phyloP scores from a whole-genome alignment of 2,329 filamentous ascomycete genomes.

The Colletotrichum sp. region DNA sequence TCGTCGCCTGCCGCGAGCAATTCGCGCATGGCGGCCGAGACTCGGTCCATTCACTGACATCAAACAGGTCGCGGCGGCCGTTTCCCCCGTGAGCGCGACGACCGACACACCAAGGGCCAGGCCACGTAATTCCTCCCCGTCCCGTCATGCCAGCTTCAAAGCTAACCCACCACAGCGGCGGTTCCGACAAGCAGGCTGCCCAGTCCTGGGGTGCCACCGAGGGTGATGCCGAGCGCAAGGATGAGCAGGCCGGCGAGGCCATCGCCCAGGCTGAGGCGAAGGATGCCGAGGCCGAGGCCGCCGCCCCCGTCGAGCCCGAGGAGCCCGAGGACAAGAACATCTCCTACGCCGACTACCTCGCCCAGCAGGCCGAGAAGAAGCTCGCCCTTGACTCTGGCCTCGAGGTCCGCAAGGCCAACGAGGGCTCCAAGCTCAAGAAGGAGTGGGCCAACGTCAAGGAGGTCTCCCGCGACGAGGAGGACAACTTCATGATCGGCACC shows the following conservation, averaged over 20 bases:
- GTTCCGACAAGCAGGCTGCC: constrained; percentile 82
- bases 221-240: constrained; percentile 83
- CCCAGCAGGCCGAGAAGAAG: constrained; percentile 76
- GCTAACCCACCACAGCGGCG: constrained; percentile 56
- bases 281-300: constrained; percentile 60
- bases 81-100: constrained; percentile 58
- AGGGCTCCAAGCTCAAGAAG: constrained; percentile 86
- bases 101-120: constrained; percentile 57
- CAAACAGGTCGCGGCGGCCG: constrained; percentile 57
- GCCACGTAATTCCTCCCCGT: constrained; percentile 44
- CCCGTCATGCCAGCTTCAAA: not conserved
- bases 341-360: constrained; percentile 89
- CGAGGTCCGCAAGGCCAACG: constrained; percentile 88
- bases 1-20: not conserved
- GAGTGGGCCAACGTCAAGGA: constrained; percentile 90
- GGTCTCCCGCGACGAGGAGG: constrained; percentile 67
- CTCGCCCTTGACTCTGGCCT: constrained; percentile 66
- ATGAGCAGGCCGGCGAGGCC: constrained; percentile 89
- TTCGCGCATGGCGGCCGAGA: not conserved
- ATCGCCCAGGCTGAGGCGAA: constrained; percentile 88
- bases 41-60: not conserved
- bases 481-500: constrained; percentile 74
- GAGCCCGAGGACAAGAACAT: constrained; percentile 87
- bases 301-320: constrained; percentile 59
- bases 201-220: constrained; percentile 88